Conservation (phyloP, 345 rosid species). For the Gynandropsis gynandra region DNA sequence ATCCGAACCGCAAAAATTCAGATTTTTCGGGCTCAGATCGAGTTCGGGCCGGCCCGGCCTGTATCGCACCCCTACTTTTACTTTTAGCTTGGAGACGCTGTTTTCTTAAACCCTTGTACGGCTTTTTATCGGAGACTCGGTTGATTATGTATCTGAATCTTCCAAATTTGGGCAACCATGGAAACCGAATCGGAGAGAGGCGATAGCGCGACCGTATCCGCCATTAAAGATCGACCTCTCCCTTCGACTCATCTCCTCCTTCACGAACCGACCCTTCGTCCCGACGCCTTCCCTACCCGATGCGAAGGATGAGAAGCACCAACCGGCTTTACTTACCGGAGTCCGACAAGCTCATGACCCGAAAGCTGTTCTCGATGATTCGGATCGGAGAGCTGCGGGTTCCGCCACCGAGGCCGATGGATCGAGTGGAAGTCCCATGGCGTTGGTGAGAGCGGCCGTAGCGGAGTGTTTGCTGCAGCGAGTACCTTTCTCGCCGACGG, state of each 20-base stretch:
- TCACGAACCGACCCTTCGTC: constrained; percentile 43
- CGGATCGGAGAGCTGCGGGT: constrained; percentile 22
- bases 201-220: too few species aligned
- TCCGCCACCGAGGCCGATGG: constrained; percentile 24
- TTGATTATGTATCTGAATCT: too few species aligned
- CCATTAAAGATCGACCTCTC: constrained; percentile 37
- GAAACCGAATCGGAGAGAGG: too few species aligned
- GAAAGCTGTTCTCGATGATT: constrained; percentile 18
- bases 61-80: too few species aligned
- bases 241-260: constrained; percentile 49
- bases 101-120: too few species aligned
- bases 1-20: too few species aligned
- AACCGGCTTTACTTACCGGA: constrained; percentile 7
- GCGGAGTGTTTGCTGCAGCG: constrained; percentile 74
- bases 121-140: too few species aligned
- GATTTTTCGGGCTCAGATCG: too few species aligned
- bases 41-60: too few species aligned
- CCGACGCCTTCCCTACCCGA: constrained; percentile 55
- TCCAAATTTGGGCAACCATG: too few species aligned
- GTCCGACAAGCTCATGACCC: constrained; percentile 19
- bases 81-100: too few species aligned
- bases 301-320: neutral
- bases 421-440: constrained; percentile 52
- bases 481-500: constrained; percentile 68
- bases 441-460: constrained; percentile 77